Evolutionary conservation across 2,329 filamentous ascomycete species (phyloP), one percentile per base, ranked within the genome.

Genomic region (Colletotrichum kahawae): DNA sequence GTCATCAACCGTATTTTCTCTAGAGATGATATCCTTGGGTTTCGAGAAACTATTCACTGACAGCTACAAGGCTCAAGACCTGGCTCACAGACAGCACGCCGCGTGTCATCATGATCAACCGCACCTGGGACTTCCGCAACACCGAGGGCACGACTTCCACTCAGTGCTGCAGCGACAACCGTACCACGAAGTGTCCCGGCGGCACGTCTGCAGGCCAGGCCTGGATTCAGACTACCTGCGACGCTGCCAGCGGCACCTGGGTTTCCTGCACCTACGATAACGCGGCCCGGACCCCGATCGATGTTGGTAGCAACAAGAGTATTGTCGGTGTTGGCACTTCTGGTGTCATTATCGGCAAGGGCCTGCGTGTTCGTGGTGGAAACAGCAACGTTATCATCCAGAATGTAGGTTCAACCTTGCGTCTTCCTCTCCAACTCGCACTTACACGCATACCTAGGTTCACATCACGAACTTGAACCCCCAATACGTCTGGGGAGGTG

Each of bases 341-440:
- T 69, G 80, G 79, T 24, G 77, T 81, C 1, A 76, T 82, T 5
- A 79, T 80, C 27, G 84, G 85, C 74, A 83, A 87, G 78, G 86
- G 85, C 12, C 82, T 90, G 24, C 84, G 83, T 29, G 81, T 90
- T 69, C 85, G 86, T 76, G 81, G 82, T 13, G 82, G 82, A 31
- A 69, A 65, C 29, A 85, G 81, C 77, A 90, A 90, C 78, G 87
- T 90, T 71, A 89, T 90, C 75, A 83, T 90, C 67, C 87, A 87
- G 65, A 90, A 90, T 80, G 78, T 90, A 12, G 0, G 60, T n/a
- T n/a, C n/a, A n/a, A n/a, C n/a, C n/a, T n/a, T n/a, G n/a, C n/a
- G n/a, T n/a, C n/a, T n/a, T n/a, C n/a, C n/a, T n/a, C 24, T 6
- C 38, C 38, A 43, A 3, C 9, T 24, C 54, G 27, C 24, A 57